Evolutionary conservation across 1,284 basidiomycete species (phyloP).

Genomic region (Cutaneotrichosporon spelunceum): DNA sequence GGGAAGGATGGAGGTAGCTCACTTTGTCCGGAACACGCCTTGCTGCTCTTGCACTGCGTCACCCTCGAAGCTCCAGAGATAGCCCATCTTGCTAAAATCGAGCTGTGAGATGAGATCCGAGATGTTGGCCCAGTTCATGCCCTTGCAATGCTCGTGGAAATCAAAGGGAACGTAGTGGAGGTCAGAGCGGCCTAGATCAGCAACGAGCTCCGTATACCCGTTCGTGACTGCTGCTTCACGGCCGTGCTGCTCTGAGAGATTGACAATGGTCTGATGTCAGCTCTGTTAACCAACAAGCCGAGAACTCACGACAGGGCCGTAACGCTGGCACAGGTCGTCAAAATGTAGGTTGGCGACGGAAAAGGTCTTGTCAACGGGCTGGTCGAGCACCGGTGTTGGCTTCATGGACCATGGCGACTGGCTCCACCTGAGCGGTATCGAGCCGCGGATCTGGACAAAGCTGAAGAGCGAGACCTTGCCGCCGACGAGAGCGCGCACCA

Average conservation of each 20-base stretch:
- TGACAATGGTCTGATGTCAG: slow-evolving; percentile 67
- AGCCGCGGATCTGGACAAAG: slow-evolving; percentile 84
- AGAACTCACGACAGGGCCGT: slow-evolving; percentile 69
- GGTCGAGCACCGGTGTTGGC: slow-evolving; percentile 77
- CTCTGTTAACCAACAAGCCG: neutral
- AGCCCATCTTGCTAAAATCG: slow-evolving; percentile 78
- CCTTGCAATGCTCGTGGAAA: slow-evolving; percentile 74
- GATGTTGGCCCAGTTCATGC: slow-evolving; percentile 75
- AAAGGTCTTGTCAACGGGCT: slow-evolving; percentile 69
- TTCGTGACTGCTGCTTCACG: slow-evolving; percentile 78
- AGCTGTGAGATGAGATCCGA: slow-evolving; percentile 68
- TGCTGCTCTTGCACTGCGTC: slow-evolving; percentile 72
- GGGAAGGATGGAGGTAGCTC: slow-evolving; percentile 12
- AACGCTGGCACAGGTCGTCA: slow-evolving; percentile 62
- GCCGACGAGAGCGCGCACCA: slow-evolving; percentile 66
- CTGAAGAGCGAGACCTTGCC: slow-evolving; percentile 72
- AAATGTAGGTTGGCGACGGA: slow-evolving; percentile 74
- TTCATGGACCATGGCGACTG: slow-evolving; percentile 72
- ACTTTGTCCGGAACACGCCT: slow-evolving; percentile 67
- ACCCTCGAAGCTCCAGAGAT: slow-evolving; percentile 76
- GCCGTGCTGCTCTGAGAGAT: slow-evolving; percentile 84
- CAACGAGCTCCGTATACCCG: slow-evolving; percentile 70
- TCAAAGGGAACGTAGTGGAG: slow-evolving; percentile 71
- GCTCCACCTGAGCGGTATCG: slow-evolving; percentile 85
- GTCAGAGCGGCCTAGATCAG: slow-evolving; percentile 60